Percentiles rank a stretch among this genome's conserved stretches.
phyloP scores from a whole-genome alignment of 345 rosid species.

The Populus davidiana region DNA sequence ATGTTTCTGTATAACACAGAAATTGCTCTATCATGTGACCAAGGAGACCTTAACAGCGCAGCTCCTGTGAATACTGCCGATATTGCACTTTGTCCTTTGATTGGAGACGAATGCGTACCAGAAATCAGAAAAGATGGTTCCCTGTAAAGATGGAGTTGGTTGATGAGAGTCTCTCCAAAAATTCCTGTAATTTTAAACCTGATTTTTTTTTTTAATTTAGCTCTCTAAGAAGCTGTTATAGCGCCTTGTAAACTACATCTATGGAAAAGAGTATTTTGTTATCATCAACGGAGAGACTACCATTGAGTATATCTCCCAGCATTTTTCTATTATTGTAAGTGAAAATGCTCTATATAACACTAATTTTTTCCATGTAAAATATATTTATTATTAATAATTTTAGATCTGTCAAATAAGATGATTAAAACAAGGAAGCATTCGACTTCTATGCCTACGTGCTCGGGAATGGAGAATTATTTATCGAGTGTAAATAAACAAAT shows the following conservation, averaged over 20 bases:
- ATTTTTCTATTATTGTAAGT: no score
- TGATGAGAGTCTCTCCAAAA: background rate
- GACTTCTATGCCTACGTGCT: background rate
- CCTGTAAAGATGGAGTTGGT: background rate
- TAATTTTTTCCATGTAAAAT: no score
- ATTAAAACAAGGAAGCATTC: background rate
- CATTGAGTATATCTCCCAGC: background rate
- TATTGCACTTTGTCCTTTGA: background rate
- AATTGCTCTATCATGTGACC: background rate
- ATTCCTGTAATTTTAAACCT: background rate
- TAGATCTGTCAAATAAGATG: no score
- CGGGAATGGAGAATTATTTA: background rate
- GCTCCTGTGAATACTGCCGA: background rate
- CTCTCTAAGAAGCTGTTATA: background rate
- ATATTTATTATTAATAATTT: no score
- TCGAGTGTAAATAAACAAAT: no score
- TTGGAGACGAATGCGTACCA: background rate
- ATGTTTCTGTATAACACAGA: background rate
- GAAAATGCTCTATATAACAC: no score
- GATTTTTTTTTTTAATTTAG: background rate
- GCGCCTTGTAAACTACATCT: background rate
- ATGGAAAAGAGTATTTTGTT: background rate
- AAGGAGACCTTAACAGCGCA: background rate
- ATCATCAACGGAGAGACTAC: background rate
- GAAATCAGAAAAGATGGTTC: background rate